phyloP scores from a whole-genome alignment of 331 rosid species.

The Telfairia occidentalis region DNA sequence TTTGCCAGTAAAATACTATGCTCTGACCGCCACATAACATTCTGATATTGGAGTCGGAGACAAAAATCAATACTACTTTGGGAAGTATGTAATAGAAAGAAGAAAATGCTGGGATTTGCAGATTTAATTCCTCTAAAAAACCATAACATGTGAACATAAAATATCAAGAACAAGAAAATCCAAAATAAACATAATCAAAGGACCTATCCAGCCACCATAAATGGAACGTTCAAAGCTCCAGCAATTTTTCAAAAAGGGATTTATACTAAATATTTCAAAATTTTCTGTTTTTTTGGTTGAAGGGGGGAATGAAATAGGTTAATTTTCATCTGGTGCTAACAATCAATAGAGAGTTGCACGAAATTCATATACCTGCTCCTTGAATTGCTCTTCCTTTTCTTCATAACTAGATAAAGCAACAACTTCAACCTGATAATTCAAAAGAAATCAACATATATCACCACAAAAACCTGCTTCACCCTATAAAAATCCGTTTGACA shows the following conservation, averaged over 20 bases:
- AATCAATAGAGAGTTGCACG: neutral
- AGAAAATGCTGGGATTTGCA: neutral
- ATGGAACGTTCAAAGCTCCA: neutral
- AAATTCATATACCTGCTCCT: conserved; percentile 62
- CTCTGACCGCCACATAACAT: neutral
- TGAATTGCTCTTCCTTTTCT: conserved; percentile 95
- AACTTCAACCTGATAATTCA: conserved; percentile 65
- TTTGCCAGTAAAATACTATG: neutral
- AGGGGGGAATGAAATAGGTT: neutral
- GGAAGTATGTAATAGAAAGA: neutral
- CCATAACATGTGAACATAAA: neutral
- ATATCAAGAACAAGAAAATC: neutral
- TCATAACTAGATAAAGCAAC: conserved; percentile 95
- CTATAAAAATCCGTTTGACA: neutral
- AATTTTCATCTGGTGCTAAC: neutral
- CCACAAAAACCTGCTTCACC: neutral
- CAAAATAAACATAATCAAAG: neutral
- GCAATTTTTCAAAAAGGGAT: neutral
- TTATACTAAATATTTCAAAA: neutral
- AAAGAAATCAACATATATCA: neutral
- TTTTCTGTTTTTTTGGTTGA: neutral
- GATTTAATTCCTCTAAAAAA: neutral
- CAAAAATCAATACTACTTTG: neutral
- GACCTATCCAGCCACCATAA: neutral
- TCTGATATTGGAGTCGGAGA: neutral